Percentiles rank a stretch among this genome's conserved stretches.
These are phyloP conservation scores for Calonectria ilicicola DNA, from an alignment of 2,329 filamentous ascomycete genomes.

Conservation along the genomic window DNA sequence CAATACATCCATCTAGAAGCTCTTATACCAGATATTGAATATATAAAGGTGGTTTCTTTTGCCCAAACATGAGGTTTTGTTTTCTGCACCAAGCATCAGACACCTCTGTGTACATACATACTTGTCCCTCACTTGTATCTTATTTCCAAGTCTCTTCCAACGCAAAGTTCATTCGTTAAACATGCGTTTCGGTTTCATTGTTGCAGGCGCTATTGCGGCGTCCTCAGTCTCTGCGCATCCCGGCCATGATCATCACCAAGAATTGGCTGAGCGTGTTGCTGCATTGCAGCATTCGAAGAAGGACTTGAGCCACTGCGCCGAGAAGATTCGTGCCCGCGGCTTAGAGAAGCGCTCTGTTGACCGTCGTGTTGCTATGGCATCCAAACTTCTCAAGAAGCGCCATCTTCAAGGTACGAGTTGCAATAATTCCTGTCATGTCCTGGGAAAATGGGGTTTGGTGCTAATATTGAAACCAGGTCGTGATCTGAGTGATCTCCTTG, in stretches of 20 bases:
- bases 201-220: constrained; percentile 4
- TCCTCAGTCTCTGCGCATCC: constrained; percentile 5
- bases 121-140: neutral
- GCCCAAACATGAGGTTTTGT: neutral
- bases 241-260: constrained; percentile 10
- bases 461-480: neutral
- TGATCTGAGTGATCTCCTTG: constrained; percentile 6
- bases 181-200: constrained; percentile 6
- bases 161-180: neutral
- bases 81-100: neutral
- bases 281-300: constrained; percentile 6
- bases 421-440: too few species aligned
- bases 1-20: too few species aligned
- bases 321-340: constrained; percentile 10
- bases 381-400: constrained; percentile 4
- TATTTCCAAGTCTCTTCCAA: neutral
- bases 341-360: constrained; percentile 10
- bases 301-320: constrained; percentile 13
- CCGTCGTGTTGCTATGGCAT: constrained; percentile 10
- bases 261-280: neutral
- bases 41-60: neutral
- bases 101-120: neutral
- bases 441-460: too few species aligned
- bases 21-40: neutral
- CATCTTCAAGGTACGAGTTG: constrained; percentile 12